Evolutionary conservation across 164 flowering plant species (phyloP).

Genomic region (Vitis rotundifolia): DNA sequence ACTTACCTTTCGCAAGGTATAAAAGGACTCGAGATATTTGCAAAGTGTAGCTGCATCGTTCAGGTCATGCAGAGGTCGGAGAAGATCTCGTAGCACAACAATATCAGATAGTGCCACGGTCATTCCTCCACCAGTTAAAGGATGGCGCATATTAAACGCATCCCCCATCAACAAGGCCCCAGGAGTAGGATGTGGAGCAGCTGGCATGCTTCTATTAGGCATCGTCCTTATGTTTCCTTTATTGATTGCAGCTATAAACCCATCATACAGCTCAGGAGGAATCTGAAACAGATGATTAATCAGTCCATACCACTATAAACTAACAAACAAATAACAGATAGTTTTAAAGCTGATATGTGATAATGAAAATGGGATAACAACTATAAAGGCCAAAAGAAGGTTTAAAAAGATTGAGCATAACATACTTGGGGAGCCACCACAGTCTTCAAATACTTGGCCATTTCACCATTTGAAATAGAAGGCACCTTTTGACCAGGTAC

Average conservation of each 20-base stretch:
- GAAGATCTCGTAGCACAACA: conserved; percentile 77
- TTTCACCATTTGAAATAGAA: conserved; percentile 84
- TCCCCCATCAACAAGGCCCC: conserved; percentile 93
- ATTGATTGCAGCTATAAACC: conserved; percentile 76
- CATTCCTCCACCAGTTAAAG: conserved; percentile 96
- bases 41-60: conserved; percentile 73
- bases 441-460: conserved; percentile 79
- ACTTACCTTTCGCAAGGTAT: conserved; percentile 75
- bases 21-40: conserved; percentile 77
- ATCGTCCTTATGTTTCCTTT: conserved; percentile 81
- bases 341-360: not conserved
- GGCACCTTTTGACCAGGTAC: conserved; percentile 95
- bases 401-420: not conserved
- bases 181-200: conserved; percentile 84
- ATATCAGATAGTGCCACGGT: conserved; percentile 90
- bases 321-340: not conserved
- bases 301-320: not conserved
- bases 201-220: conserved; percentile 99
- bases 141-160: conserved; percentile 94
- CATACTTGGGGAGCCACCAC: conserved; percentile 87
- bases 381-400: not conserved
- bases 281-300: conserved; percentile 36
- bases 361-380: not conserved
- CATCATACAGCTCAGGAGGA: conserved; percentile 58
- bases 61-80: conserved; percentile 65